Conservation (phyloP, 768 basidiomycete species). For the Russula griseocarnosa region DNA sequence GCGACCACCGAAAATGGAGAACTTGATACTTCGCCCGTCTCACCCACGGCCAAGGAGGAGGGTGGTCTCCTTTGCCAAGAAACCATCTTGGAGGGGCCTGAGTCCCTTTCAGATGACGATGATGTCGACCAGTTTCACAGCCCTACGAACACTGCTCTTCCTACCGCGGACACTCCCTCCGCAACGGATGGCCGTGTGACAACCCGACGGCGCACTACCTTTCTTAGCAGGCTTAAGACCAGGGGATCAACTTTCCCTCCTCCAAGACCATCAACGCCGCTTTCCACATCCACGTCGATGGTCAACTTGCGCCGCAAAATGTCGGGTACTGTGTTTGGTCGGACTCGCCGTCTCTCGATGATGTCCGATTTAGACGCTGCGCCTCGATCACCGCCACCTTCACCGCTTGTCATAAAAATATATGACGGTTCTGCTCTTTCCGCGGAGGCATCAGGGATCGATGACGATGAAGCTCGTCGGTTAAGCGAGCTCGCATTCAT, state of each 20-base stretch:
- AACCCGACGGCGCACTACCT: neutral
- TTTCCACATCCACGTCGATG: slow-evolving; percentile 13
- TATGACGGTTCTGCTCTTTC: slow-evolving; percentile 57
- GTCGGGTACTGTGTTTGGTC: neutral
- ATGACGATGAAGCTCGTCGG: slow-evolving; percentile 65
- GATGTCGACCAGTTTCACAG: slow-evolving; percentile 8
- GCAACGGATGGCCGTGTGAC: neutral
- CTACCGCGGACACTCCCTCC: neutral
- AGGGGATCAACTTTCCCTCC: slow-evolving; percentile 11
- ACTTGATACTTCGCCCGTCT: neutral
- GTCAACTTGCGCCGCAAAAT: slow-evolving; percentile 15
- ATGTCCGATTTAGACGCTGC: neutral
- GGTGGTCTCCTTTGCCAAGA: slow-evolving; percentile 11
- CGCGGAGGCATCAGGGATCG: slow-evolving; percentile 48
- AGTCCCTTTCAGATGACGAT: slow-evolving; percentile 15
- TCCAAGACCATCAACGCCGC: neutral
- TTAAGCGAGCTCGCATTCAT: slow-evolving; percentile 72
- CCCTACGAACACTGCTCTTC: slow-evolving; percentile 1
- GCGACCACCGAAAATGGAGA: slow-evolving; percentile 9
- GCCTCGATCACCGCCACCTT: slow-evolving; percentile 30
- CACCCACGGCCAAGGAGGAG: slow-evolving; percentile 13
- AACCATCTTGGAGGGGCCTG: slow-evolving; percentile 16
- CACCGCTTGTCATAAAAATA: slow-evolving; percentile 54
- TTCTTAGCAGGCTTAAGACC: slow-evolving; percentile 2
- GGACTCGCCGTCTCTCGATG: neutral